Evolutionary conservation across 1,284 basidiomycete genomes (phyloP).

Genomic region (Trichosporon sp.): DNA sequence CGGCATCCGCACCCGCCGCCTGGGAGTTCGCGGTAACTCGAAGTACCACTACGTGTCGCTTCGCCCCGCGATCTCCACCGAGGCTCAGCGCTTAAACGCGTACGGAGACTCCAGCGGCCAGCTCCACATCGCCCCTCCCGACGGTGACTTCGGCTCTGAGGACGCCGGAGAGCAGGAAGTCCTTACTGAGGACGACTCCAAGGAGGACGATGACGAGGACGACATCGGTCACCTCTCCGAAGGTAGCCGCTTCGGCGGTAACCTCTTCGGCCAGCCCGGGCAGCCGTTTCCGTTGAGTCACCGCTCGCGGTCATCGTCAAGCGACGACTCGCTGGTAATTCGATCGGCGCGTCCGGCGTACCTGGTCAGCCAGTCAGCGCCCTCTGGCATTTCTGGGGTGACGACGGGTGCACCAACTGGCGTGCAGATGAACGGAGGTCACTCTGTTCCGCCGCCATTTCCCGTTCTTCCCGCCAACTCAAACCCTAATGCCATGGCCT

Average conservation of each 20-base stretch:
- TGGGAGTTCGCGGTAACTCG: slow-evolving; percentile 82
- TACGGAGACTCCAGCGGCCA: slow-evolving; percentile 57
- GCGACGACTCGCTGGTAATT: slow-evolving; percentile 13
- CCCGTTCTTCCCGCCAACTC: slow-evolving; percentile 22
- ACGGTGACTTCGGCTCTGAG: slow-evolving; percentile 19
- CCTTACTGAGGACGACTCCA: slow-evolving; percentile 26
- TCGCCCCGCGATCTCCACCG: slow-evolving; percentile 75
- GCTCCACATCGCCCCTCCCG: slow-evolving; percentile 23
- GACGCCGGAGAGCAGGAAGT: slow-evolving; percentile 19
- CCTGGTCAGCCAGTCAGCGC: slow-evolving; percentile 5
- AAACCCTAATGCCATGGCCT: slow-evolving; percentile 15
- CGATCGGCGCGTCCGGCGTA: slow-evolving; percentile 17
- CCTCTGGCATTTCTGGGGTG: slow-evolving; percentile 5
- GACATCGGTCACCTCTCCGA: slow-evolving; percentile 25
- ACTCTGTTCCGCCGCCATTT: slow-evolving; percentile 26
- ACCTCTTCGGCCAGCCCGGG: background rate
- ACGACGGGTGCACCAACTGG: slow-evolving; percentile 7
- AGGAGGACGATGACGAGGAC: slow-evolving; percentile 35
- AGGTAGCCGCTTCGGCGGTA: slow-evolving; percentile 4
- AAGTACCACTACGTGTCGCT: slow-evolving; percentile 55
- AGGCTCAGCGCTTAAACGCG: slow-evolving; percentile 82
- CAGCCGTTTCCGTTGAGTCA: slow-evolving; percentile 14
- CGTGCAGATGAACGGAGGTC: background rate
- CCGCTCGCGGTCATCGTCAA: slow-evolving; percentile 15
- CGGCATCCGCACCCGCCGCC: slow-evolving; percentile 83